phyloP scores from a whole-genome alignment of 1,284 basidiomycete genomes.

The Microstroma glucosiphilum region DNA sequence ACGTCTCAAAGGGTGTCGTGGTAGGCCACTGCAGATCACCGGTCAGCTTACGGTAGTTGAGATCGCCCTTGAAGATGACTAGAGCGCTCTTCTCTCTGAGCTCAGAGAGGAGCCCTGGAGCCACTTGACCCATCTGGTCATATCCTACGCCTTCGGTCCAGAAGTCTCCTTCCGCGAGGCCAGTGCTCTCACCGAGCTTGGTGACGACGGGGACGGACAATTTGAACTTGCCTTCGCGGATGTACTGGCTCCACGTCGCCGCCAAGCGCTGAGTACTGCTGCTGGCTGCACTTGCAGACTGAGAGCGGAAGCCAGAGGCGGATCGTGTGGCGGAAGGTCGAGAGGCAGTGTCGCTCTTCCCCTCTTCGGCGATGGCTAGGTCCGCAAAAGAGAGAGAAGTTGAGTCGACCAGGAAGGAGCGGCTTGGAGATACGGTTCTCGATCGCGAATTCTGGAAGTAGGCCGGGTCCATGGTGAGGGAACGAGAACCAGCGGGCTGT shows the following conservation, averaged over 20 bases:
- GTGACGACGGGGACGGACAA: constrained; percentile 66
- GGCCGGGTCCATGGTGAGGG: constrained; percentile 37
- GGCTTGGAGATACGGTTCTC: constrained; percentile 33
- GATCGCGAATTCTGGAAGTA: constrained; percentile 35
- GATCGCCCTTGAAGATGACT: constrained; percentile 93
- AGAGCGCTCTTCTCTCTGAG: constrained; percentile 61
- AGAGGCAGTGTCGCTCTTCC: constrained; percentile 11
- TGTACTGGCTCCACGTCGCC: constrained; percentile 66
- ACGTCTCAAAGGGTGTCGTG: constrained; percentile 69
- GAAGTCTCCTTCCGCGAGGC: constrained; percentile 31
- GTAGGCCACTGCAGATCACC: constrained; percentile 80
- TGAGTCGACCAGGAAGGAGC: constrained; percentile 40
- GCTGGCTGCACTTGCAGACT: neutral
- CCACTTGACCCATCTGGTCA: constrained; percentile 45
- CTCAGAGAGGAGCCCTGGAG: constrained; percentile 60
- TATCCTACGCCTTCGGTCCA: constrained; percentile 28
- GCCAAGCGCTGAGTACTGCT: constrained; percentile 54
- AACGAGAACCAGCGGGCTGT: constrained; percentile 23
- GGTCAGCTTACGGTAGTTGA: constrained; percentile 58
- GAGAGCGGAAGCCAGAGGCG: constrained; percentile 1
- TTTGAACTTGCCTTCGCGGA: constrained; percentile 66
- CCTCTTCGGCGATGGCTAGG: constrained; percentile 23
- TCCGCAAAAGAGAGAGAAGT: constrained; percentile 12
- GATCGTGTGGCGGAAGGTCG: neutral
- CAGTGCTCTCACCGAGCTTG: constrained; percentile 57